A percentile compares a stretch with the other conserved stretches of the same genome.
phyloP scores from a whole-genome alignment of 108 stramenopile genomes.

The Fragilaria radians region DNA sequence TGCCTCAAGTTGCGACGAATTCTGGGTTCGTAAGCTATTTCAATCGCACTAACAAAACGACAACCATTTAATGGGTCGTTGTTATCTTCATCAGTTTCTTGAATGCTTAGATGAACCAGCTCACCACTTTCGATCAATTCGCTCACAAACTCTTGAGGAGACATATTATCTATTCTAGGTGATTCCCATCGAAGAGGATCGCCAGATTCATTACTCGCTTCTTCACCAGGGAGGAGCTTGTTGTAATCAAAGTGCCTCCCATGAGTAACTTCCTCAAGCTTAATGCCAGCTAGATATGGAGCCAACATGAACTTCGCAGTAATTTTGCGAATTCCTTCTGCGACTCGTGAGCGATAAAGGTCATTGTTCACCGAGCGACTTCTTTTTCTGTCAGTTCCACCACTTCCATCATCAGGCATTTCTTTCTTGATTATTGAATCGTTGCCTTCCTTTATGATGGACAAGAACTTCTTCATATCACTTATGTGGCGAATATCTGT shows the following conservation, averaged over 20 bases:
- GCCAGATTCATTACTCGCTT: slow-evolving; percentile 21
- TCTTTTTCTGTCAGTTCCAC: slow-evolving; percentile 31
- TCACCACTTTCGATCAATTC: slow-evolving; percentile 81
- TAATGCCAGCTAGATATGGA: slow-evolving; percentile 74
- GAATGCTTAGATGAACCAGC: slow-evolving; percentile 43
- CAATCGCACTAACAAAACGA: slow-evolving; percentile 84
- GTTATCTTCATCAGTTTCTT: slow-evolving; percentile 37
- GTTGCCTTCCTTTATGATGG: slow-evolving; percentile 78
- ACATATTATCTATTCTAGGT: slow-evolving; percentile 36
- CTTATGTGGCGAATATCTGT: slow-evolving; percentile 58
- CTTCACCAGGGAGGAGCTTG: slow-evolving; percentile 61
- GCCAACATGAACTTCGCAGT: slow-evolving; percentile 70
- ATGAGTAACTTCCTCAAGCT: slow-evolving; percentile 60
- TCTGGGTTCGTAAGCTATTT: slow-evolving; percentile 81
- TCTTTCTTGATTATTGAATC: slow-evolving; percentile 69
- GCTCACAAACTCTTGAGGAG: slow-evolving; percentile 59
- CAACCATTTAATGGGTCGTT: slow-evolving; percentile 70
- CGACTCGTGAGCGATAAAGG: slow-evolving; percentile 77
- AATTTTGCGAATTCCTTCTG: slow-evolving; percentile 68
- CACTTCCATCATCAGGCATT: slow-evolving; percentile 15
- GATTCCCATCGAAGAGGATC: slow-evolving; percentile 70
- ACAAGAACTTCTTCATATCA: slow-evolving; percentile 72
- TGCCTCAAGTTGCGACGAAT: slow-evolving; percentile 58
- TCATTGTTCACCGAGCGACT: slow-evolving; percentile 79
- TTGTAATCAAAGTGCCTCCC: slow-evolving; percentile 55